Evolutionary conservation across 345 rosid genomes (phyloP), one percentile per base, ranked within the genome.

Genomic region (Syzygium jambos): DNA sequence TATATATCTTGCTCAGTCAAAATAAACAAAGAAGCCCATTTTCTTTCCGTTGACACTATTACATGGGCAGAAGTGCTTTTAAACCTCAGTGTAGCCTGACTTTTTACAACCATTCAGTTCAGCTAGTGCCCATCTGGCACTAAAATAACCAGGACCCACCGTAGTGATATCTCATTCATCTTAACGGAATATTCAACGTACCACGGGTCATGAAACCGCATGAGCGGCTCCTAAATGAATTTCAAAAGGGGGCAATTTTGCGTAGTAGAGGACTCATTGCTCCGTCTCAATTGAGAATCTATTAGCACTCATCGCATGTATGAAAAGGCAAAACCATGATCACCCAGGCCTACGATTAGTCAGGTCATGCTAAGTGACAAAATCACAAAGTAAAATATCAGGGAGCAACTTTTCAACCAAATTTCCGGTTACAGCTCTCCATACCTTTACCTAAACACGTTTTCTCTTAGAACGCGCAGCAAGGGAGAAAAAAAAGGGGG

Each of bases 141-240:
- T 52, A 30, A 41, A 88, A 77, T 86, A 86, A 88, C 46, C 56
- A 19, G 86, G 89, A 90, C 88, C 88, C 84, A 54, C 51, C 30
- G 11, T n/a, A 34, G 49, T 21, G 16, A 53, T 7, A 27, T 25
- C 82, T 73, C 25, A 21, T 38, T 73, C 49, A 73, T 73, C 82
- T 73, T 10, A 19, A 38, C 23, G 27, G 82, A 73, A 73, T 41
- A 73, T 73, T 10, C 82, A 34, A 38, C 49, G 27, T 38, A 38
- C 82, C 27, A 73, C 82, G 21, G 49, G 27, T 73, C 15, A 34
- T 73, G 23, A 68, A 68, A 34, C 80, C 46, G 11, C 80, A 4
- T 4, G 4, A 0, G 49, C 34, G 49, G 46, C 38, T 34, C 22
- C 46, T 17, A 34, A 17, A 68, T 10, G 78, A 68, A 34, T 73